Conservation (phyloP, 192 early-diverging fungal genomes). For the Gaertneriomyces sp. region DNA sequence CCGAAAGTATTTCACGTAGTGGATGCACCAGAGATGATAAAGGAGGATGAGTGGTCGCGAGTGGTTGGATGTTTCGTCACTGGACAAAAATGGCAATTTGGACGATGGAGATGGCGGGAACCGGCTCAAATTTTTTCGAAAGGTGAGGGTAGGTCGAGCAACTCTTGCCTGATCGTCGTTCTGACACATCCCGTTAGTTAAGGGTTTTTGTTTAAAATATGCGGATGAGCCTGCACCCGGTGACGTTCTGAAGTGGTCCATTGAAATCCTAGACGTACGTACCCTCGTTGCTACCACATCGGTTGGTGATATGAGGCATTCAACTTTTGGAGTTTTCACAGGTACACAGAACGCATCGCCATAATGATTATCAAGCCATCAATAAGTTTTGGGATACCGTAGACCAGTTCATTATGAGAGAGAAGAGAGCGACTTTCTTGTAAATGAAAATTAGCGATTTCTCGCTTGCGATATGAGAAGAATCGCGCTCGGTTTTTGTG, state of each 20-base stretch:
- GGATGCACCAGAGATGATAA: slow-evolving; percentile 71
- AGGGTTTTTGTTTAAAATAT: slow-evolving; percentile 54
- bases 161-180: slow-evolving; percentile 2
- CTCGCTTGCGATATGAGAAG: no score
- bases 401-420: slow-evolving; percentile 37
- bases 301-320: no score
- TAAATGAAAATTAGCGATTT: no score
- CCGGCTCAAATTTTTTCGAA: slow-evolving; percentile 81
- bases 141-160: slow-evolving; percentile 19
- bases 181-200: slow-evolving; percentile 21
- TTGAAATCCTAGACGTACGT: slow-evolving; percentile 39
- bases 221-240: slow-evolving; percentile 44
- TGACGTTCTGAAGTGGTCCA: slow-evolving; percentile 46
- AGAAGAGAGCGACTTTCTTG: slow-evolving; percentile 7
- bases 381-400: slow-evolving; percentile 52
- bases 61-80: slow-evolving; percentile 88
- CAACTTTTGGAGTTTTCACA: slow-evolving; percentile 11
- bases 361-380: slow-evolving; percentile 48
- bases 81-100: slow-evolving; percentile 93
- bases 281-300: slow-evolving; percentile 1
- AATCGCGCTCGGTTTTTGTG: no score
- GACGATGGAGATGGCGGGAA: slow-evolving; percentile 80
- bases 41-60: slow-evolving; percentile 77
- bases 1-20: slow-evolving; percentile 71
- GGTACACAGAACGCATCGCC: slow-evolving; percentile 45